Base-by-base conservation (phyloP, 2,329 filamentous ascomycete species). In the Pezicula carpinea region DNA sequence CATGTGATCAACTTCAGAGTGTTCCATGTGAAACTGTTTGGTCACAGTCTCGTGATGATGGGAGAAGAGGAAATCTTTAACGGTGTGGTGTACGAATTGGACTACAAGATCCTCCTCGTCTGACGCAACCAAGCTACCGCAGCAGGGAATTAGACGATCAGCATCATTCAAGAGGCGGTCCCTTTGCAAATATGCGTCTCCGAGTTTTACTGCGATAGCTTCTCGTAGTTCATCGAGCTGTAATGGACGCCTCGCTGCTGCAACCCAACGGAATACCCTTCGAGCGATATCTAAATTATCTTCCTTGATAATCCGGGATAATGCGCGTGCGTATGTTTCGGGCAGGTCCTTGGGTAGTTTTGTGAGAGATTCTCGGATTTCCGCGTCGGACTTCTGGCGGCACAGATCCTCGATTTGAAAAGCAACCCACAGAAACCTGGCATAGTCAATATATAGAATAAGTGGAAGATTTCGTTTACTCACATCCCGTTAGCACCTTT, bases 341-440 rank as follows among this genome's bases (percentile, higher is more conserved):
- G 52, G 40, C 13, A 69, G 47, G 29, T 56, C 54, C 46, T 53
- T 58, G 1, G 66, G 66, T n/a, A 69, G 59, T 32, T 54, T 46
- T 15, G 34, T 14, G 31, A 69, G 50, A 4, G 57, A 42, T n/a
- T 57, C 26, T 2, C 59, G 57, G 42, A 69, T 62, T 34, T 63
- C 62, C 10, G 59, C 50, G 41, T 65, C 64, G 36, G 59, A 65
- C 52, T 58, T 53, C 43, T 62, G 60, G 10, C 53, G 44, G 40
- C 65, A 66, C 6, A 70, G 56, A 34, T 69, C 66, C 10, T 63
- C 45, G 6, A 70, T 55, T 47, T 65, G 63, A 31, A 66, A 66
- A 13, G 54, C 56, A 17, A 68, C 66, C 67, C 66, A 71, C 3
- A 70, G 61, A 56, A 70, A 69, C 67, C 67, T 69, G 38, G 10